Evolutionary conservation across 257 asterid genomes (phyloP).

Genomic region (Solanum ahanhuiri): DNA sequence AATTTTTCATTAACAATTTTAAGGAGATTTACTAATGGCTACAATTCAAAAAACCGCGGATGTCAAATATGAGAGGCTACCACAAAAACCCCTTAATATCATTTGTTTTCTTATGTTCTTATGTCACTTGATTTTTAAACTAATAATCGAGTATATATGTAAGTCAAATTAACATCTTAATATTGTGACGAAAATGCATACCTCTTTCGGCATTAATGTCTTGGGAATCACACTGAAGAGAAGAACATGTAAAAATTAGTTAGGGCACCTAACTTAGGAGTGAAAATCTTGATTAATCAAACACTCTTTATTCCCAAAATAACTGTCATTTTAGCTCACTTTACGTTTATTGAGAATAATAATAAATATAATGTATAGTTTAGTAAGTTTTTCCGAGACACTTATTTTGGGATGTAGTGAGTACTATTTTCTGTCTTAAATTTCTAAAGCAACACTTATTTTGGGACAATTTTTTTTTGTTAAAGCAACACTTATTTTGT

Average conservation of each 20-base stretch:
- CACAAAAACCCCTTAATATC: too few relatives aligned
- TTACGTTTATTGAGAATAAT: neutral
- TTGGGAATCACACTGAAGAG: conserved; percentile 16
- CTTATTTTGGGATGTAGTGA: too few relatives aligned
- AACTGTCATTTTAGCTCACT: neutral
- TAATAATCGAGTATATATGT: neutral
- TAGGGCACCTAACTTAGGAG: neutral
- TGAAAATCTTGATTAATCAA: neutral
- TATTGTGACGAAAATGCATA: neutral
- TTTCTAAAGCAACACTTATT: too few relatives aligned
- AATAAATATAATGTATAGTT: neutral
- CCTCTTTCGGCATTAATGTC: conserved; percentile 21
- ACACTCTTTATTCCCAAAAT: too few relatives aligned
- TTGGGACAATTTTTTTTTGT: neutral
- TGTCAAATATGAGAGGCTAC: too few relatives aligned
- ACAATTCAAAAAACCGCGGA: too few relatives aligned
- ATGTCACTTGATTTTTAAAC: neutral
- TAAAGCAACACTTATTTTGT: too few relatives aligned
- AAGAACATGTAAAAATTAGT: neutral
- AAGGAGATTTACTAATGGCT: too few relatives aligned
- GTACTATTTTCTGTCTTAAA: too few relatives aligned
- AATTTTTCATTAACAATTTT: too few relatives aligned
- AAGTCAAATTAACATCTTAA: neutral
- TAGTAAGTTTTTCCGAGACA: too few relatives aligned
- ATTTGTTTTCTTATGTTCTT: neutral